Conservation (phyloP, 2,329 filamentous ascomycete species). For the Xylaria sp. region DNA sequence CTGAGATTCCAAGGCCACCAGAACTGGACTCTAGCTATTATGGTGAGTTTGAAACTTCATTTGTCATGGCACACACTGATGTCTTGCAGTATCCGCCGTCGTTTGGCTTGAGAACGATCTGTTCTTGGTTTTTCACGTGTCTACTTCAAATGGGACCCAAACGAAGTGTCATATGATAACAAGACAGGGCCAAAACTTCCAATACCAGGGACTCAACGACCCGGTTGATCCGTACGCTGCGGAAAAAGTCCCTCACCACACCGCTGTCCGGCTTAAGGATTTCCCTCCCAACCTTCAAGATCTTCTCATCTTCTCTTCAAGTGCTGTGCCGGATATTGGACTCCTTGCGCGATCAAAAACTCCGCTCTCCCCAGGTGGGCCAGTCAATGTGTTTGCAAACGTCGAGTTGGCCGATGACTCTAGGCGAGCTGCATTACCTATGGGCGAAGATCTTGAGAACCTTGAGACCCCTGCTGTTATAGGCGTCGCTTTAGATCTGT, state of each 20-base stretch:
- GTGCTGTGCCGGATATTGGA: constrained; percentile 81
- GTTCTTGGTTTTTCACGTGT: constrained; percentile 84
- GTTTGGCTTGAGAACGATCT: constrained; percentile 89
- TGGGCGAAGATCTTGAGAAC: constrained; percentile 73
- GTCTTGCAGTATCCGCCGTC: constrained; percentile 75
- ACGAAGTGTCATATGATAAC: constrained; percentile 85
- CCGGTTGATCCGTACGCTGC: constrained; percentile 78
- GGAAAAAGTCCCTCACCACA: constrained; percentile 77
- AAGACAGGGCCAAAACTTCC: constrained; percentile 71
- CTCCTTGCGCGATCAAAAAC: constrained; percentile 79
- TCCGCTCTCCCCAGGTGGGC: constrained; percentile 70
- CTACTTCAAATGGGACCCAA: constrained; percentile 66
- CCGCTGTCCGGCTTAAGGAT: constrained; percentile 78
- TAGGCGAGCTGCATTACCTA: constrained; percentile 78
- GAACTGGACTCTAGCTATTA: constrained; percentile 71
- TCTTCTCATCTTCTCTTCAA: constrained; percentile 83
- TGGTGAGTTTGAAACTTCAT: constrained; percentile 61
- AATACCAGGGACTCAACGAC: constrained; percentile 79
- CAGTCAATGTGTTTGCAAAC: constrained; percentile 76
- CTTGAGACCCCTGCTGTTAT: constrained; percentile 81
- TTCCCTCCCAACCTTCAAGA: constrained; percentile 86
- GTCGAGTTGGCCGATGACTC: constrained; percentile 79
- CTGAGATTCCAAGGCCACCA: constrained; percentile 80
- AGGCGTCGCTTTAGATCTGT: constrained; percentile 86
- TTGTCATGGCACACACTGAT: constrained; percentile 36